phyloP scores from a whole-genome alignment of 2,329 filamentous ascomycete species.

The Aspergillus piperis region DNA sequence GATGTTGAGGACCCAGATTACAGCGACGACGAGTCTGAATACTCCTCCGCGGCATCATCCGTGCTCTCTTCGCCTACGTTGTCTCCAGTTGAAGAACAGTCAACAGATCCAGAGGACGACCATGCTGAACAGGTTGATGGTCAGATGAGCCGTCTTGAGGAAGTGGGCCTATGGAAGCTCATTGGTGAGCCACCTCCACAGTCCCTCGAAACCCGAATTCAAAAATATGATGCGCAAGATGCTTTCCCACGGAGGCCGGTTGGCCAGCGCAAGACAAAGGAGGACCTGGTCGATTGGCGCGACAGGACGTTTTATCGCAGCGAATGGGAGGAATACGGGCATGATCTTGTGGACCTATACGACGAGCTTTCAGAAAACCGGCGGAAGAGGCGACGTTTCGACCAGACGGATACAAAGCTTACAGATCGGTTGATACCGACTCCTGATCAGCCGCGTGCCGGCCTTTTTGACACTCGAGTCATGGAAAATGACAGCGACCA shows the following conservation, averaged over 20 bases:
- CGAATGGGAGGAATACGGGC: conserved; percentile 53
- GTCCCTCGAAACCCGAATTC: conserved; percentile 23
- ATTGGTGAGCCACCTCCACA: conserved; percentile 35
- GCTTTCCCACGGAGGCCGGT: conserved; percentile 21
- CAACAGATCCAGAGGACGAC: conserved; percentile 41
- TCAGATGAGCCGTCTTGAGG: conserved; percentile 46
- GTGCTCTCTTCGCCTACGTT: background rate
- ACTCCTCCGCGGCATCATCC: background rate
- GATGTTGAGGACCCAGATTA: background rate
- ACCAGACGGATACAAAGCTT: background rate
- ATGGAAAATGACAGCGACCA: no score
- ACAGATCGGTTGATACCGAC: background rate
- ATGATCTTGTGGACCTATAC: conserved; percentile 29
- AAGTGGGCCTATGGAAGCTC: conserved; percentile 47
- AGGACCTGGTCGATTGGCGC: conserved; percentile 52
- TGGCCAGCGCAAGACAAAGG: conserved; percentile 34
- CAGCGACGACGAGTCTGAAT: background rate
- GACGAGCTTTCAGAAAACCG: conserved; percentile 33
- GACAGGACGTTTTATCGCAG: conserved; percentile 47
- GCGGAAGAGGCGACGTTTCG: conserved; percentile 34
- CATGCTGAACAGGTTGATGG: conserved; percentile 54
- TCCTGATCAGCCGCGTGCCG: background rate
- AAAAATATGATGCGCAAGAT: conserved; percentile 19
- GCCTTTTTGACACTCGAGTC: background rate
- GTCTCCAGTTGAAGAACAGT: conserved; percentile 9